Evolutionary conservation across 345 rosid genomes (phyloP).

Genomic region (Angophora floribunda): DNA sequence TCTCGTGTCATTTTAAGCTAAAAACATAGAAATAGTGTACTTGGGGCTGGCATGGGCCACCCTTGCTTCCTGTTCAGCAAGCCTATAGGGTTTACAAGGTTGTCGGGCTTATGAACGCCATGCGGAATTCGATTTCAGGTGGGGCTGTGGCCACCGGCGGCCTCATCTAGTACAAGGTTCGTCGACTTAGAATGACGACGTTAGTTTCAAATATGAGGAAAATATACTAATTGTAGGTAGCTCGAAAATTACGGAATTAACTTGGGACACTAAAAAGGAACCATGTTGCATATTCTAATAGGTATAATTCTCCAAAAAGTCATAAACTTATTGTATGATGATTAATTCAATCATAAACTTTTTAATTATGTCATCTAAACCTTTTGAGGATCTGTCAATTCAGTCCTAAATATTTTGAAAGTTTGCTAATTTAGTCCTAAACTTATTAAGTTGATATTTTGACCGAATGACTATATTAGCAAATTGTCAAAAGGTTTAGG

Average conservation of each 20-base stretch:
- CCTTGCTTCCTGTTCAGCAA: not conserved
- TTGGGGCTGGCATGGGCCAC: not conserved
- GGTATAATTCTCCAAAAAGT: no score
- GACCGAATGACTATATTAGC: not conserved
- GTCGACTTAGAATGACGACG: not conserved
- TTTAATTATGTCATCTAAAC: no score
- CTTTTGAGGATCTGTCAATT: not conserved
- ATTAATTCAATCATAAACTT: no score
- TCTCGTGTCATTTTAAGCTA: not conserved
- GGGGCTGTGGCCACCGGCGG: not conserved
- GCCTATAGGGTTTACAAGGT: not conserved
- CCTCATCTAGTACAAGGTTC: not conserved
- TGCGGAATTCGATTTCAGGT: not conserved
- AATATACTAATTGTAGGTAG: not conserved
- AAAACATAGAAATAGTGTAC: not conserved
- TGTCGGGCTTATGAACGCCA: not conserved
- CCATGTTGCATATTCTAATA: not conserved
- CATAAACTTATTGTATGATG: not conserved
- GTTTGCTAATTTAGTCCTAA: no score
- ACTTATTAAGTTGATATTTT: no score
- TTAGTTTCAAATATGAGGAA: accelerated
- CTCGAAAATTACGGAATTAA: not conserved
- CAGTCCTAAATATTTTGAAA: not conserved
- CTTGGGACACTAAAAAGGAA: not conserved
- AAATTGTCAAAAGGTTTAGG: no score